These are phyloP conservation scores for Gossypium davidsonii DNA, from an alignment of 441 rosid species.

Conservation along the genomic window DNA sequence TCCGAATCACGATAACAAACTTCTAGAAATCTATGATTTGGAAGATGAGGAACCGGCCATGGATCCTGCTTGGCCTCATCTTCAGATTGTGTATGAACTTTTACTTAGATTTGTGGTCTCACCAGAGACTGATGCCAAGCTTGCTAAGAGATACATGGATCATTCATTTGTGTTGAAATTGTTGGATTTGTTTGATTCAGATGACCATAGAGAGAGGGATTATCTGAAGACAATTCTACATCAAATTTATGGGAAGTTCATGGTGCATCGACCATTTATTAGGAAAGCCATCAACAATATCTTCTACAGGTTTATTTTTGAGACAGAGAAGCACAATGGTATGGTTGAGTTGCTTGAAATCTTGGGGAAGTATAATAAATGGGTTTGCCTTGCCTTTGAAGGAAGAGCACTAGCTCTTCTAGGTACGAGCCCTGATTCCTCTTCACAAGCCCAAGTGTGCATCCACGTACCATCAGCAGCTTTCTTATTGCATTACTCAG, in stretches of 20 bases:
- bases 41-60: slow-evolving; percentile 70
- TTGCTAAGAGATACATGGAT: slow-evolving; percentile 74
- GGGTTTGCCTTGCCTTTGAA: slow-evolving; percentile 85
- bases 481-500: slow-evolving; percentile 78
- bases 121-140: slow-evolving; percentile 72
- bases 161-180: slow-evolving; percentile 78
- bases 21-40: slow-evolving; percentile 46
- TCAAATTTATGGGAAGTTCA: slow-evolving; percentile 70
- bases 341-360: slow-evolving; percentile 65
- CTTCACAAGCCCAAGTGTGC: slow-evolving; percentile 82
- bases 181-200: slow-evolving; percentile 77
- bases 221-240: slow-evolving; percentile 76
- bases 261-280: slow-evolving; percentile 77
- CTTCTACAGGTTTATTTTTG: slow-evolving; percentile 63
- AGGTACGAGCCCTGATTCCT: slow-evolving; percentile 73
- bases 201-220: slow-evolving; percentile 87
- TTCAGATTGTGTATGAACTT: slow-evolving; percentile 73
- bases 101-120: slow-evolving; percentile 78
- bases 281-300: slow-evolving; percentile 69
- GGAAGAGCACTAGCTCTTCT: slow-evolving; percentile 87
- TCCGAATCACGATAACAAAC: slow-evolving; percentile 42
- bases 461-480: slow-evolving; percentile 68
- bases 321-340: slow-evolving; percentile 60
- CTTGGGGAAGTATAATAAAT: slow-evolving; percentile 67
- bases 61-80: slow-evolving; percentile 81